phyloP scores from a whole-genome alignment of 345 rosid genomes.

The Carallia brachiata region DNA sequence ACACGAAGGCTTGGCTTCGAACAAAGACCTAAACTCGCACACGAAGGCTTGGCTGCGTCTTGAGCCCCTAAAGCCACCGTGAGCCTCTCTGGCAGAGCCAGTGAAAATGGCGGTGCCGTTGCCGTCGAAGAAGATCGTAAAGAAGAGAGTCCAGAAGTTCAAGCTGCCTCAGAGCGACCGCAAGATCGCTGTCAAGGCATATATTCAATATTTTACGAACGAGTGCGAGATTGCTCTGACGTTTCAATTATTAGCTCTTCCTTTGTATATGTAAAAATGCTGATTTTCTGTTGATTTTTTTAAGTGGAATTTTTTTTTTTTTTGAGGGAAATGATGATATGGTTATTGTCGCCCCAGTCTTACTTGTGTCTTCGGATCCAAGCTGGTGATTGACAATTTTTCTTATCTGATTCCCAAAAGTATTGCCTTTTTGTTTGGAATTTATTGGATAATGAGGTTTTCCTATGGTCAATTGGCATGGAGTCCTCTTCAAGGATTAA shows the following conservation, averaged over 20 bases:
- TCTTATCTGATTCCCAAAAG: conserved; percentile 39
- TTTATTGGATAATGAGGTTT: not conserved
- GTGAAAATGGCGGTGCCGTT: conserved; percentile 72
- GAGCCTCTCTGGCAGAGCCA: not conserved
- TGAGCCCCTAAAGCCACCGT: not conserved
- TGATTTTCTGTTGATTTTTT: conserved; percentile 17
- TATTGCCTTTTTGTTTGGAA: not conserved
- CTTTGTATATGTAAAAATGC: too few species aligned
- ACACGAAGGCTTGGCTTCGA: too few species aligned
- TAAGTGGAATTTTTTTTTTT: too few species aligned
- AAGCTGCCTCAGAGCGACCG: conserved; percentile 86
- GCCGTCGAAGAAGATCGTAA: conserved; percentile 67
- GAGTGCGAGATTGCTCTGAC: too few species aligned
- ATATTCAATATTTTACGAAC: not conserved
- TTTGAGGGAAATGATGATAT: conserved; percentile 55
- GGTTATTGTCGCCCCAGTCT: conserved; percentile 90
- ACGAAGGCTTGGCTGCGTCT: too few species aligned
- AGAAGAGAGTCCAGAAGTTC: conserved; percentile 78
- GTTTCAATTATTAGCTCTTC: too few species aligned
- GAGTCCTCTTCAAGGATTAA: too few species aligned
- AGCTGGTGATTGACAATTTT: conserved; percentile 71
- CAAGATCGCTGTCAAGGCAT: conserved; percentile 71
- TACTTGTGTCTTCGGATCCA: conserved; percentile 50
- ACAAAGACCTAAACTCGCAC: too few species aligned
- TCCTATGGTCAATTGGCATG: too few species aligned